Conservation (phyloP, 164 flowering plant genomes). For the Tetrastigma voinierianum region DNA sequence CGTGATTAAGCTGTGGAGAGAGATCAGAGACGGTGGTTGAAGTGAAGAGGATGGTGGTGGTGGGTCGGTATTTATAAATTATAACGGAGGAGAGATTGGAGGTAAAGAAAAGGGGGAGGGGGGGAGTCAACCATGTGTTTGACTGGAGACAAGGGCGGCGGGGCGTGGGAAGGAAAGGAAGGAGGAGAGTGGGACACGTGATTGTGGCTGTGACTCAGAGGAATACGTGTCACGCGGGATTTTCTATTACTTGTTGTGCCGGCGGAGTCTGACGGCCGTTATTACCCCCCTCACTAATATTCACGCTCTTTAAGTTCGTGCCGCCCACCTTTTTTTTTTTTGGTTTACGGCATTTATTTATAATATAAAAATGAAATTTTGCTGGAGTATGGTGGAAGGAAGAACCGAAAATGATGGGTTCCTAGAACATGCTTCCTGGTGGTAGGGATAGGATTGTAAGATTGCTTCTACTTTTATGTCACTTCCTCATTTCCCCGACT, state of each 20-base stretch:
- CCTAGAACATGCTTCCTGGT: too few species aligned
- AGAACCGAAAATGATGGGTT: too few species aligned
- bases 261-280: conserved; percentile 23
- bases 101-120: conserved; percentile 3
- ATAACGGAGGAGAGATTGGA: background rate
- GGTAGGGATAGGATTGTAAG: too few species aligned
- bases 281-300: background rate
- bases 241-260: conserved; percentile 24
- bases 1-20: background rate
- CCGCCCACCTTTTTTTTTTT: too few species aligned
- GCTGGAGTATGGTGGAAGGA: too few species aligned
- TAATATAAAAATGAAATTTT: too few species aligned
- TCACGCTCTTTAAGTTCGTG: too few species aligned
- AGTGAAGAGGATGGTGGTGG: too few species aligned
- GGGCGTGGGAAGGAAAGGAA: conserved; percentile 17
- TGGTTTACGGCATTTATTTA: too few species aligned
- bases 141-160: conserved; percentile 38
- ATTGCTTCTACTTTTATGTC: too few species aligned
- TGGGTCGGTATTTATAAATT: too few species aligned
- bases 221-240: conserved; percentile 36
- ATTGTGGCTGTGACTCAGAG: conserved; percentile 6
- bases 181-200: background rate
- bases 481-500: too few species aligned
- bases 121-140: conserved; percentile 27
- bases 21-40: background rate